Evolutionary conservation across 768 basidiomycete species (phyloP).

Genomic region (Jaapia argillacea): DNA sequence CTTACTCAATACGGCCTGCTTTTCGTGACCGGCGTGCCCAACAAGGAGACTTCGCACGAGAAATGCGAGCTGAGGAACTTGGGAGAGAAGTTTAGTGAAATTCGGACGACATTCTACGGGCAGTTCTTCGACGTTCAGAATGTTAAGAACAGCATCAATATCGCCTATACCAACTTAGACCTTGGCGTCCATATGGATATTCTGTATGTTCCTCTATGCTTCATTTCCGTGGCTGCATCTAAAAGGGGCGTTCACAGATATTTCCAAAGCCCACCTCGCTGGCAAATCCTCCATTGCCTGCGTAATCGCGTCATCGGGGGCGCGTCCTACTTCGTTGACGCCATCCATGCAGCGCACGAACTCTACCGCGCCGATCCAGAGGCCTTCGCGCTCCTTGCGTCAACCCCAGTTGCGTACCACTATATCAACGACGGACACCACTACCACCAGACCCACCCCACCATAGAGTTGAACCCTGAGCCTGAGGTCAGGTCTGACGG

Average conservation of each 20-base stretch:
- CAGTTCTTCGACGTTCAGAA: conserved; percentile 82
- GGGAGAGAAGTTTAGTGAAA: conserved; percentile 59
- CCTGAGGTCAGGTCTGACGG: not conserved
- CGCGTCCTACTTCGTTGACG: conserved; percentile 80
- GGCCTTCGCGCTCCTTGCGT: conserved; percentile 48
- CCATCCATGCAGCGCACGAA: conserved; percentile 48
- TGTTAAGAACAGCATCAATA: conserved; percentile 65
- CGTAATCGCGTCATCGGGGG: conserved; percentile 81
- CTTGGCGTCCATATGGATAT: conserved; percentile 91
- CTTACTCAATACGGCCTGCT: conserved; percentile 64
- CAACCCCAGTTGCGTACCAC: conserved; percentile 71
- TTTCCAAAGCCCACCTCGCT: conserved; percentile 84
- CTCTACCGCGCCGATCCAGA: conserved; percentile 37
- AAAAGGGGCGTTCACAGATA: conserved; percentile 41
- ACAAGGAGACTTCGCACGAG: conserved; percentile 42
- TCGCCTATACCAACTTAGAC: conserved; percentile 89
- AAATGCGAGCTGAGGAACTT: conserved; percentile 61
- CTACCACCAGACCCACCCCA: conserved; percentile 60
- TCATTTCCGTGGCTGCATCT: not conserved
- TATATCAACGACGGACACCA: conserved; percentile 90
- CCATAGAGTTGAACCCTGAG: conserved; percentile 48
- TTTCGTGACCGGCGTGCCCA: conserved; percentile 65
- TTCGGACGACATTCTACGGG: conserved; percentile 87
- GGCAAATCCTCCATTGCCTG: conserved; percentile 88
- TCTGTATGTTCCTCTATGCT: conserved; percentile 39